Conservation (phyloP, 352 stramenopile species). For the Detonula confervacea region DNA sequence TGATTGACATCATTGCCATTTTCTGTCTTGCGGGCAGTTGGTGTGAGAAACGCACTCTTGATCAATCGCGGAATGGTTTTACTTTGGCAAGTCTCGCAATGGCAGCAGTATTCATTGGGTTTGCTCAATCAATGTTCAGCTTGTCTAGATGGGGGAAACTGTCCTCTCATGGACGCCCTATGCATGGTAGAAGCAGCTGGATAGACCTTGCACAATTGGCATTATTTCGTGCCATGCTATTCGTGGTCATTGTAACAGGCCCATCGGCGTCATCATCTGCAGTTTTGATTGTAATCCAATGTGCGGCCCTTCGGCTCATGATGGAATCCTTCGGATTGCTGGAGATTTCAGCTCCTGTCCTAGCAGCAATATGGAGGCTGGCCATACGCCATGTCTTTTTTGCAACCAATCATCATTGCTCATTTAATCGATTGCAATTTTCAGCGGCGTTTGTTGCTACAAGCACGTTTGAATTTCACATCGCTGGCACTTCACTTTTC, state of each 20-base stretch:
- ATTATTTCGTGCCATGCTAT: constrained; percentile 55
- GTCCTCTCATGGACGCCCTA: neutral
- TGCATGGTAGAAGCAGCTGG: constrained; percentile 1
- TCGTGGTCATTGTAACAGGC: constrained; percentile 79
- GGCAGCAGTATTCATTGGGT: constrained; percentile 42
- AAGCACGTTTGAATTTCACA: constrained; percentile 72
- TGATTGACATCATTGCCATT: constrained; percentile 55
- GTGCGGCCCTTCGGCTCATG: constrained; percentile 59
- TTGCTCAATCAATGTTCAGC: constrained; percentile 41
- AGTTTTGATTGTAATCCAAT: constrained; percentile 66
- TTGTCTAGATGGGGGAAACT: neutral
- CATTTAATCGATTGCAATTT: constrained; percentile 81
- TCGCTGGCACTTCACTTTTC: constrained; percentile 75
- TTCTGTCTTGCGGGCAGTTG: constrained; percentile 64
- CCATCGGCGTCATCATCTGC: constrained; percentile 64
- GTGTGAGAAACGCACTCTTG: constrained; percentile 71
- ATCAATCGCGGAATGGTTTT: constrained; percentile 72
- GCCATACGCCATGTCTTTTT: constrained; percentile 78
- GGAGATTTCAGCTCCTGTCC: constrained; percentile 53
- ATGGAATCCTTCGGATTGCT: constrained; percentile 42
- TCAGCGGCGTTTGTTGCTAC: constrained; percentile 82
- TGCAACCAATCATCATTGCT: constrained; percentile 80
- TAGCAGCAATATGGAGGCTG: constrained; percentile 73
- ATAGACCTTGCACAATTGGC: constrained; percentile 16
- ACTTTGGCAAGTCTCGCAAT: constrained; percentile 44